A percentile compares a stretch with the other conserved stretches of the same genome.
Evolutionary conservation across 2,329 filamentous ascomycete species (phyloP).

Genomic region (Tolypocladium ophioglossoides): DNA sequence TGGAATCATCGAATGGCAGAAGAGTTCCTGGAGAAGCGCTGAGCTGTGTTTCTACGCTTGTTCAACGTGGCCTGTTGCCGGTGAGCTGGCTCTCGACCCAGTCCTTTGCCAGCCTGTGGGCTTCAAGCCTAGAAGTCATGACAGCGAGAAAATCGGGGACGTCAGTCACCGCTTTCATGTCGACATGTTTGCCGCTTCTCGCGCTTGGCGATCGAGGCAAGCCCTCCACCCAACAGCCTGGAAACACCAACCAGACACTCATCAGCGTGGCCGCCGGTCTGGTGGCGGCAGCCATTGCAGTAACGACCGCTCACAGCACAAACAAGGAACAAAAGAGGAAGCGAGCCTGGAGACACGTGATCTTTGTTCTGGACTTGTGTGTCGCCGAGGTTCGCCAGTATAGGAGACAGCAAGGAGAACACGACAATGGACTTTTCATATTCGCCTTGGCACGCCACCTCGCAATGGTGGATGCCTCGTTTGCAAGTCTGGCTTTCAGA

Average conservation of each 20-base stretch:
- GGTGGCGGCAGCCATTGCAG: slow-evolving; percentile 13
- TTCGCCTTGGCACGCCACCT: slow-evolving; percentile 17
- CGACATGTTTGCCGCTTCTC: slow-evolving; percentile 12
- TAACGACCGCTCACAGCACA: slow-evolving; percentile 7
- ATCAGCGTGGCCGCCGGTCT: slow-evolving; percentile 20
- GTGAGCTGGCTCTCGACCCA: slow-evolving; percentile 13
- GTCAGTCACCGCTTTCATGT: slow-evolving; percentile 12
- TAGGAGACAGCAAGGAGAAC: not conserved
- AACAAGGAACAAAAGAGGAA: slow-evolving; percentile 3
- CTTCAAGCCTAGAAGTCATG: slow-evolving; percentile 12
- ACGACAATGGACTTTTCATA: slow-evolving; percentile 10
- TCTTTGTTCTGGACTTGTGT: slow-evolving; percentile 15
- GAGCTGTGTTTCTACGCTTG: slow-evolving; percentile 12
- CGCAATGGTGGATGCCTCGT: slow-evolving; percentile 8
- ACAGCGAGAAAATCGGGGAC: slow-evolving; percentile 10
- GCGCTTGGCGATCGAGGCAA: slow-evolving; percentile 4
- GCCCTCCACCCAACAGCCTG: not conserved
- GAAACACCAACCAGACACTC: slow-evolving; percentile 14
- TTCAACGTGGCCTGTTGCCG: slow-evolving; percentile 10
- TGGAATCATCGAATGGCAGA: slow-evolving; percentile 5
- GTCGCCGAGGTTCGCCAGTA: slow-evolving; percentile 8
- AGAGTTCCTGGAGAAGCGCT: slow-evolving; percentile 7
- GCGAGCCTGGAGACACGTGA: slow-evolving; percentile 12
- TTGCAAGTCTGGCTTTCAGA: slow-evolving; percentile 4
- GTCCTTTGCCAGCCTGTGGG: slow-evolving; percentile 15